phyloP scores from a whole-genome alignment of 2,329 filamentous ascomycete genomes.

The Clarireedia monteithiana region DNA sequence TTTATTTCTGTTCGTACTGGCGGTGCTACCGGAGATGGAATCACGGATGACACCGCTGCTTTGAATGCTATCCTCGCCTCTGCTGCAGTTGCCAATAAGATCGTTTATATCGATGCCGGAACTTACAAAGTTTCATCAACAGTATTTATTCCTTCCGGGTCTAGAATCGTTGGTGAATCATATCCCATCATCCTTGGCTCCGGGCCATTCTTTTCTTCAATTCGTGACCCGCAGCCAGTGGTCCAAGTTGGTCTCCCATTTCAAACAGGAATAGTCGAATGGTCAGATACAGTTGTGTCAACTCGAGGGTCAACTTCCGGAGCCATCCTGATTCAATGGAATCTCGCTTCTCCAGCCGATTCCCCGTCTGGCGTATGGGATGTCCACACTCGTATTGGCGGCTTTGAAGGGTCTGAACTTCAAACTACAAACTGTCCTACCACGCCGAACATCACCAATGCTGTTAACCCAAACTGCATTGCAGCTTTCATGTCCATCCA shows the following conservation, averaged over 20 bases:
- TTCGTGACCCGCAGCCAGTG: conserved; percentile 38
- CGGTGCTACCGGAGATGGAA: conserved; percentile 43
- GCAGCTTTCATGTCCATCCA: conserved; percentile 30
- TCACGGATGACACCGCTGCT: conserved; percentile 50
- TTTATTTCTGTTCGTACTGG: conserved; percentile 38
- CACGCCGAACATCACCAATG: conserved; percentile 33
- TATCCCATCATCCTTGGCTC: conserved; percentile 34
- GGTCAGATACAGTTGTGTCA: conserved; percentile 52
- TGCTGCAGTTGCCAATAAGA: conserved; percentile 39
- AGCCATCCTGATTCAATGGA: conserved; percentile 60
- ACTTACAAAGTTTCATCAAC: conserved; percentile 44
- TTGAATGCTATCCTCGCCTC: conserved; percentile 48
- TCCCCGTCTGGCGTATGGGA: conserved; percentile 49
- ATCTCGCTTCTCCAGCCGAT: conserved; percentile 40
- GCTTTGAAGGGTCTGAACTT: conserved; percentile 32
- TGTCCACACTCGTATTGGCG: conserved; percentile 31
- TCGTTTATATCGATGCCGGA: conserved; percentile 51
- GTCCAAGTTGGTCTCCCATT: conserved; percentile 48
- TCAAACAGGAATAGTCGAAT: conserved; percentile 51
- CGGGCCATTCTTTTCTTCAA: conserved; percentile 38
- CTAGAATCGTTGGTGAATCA: conserved; percentile 33
- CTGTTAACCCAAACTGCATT: conserved; percentile 28
- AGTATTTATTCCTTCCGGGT: conserved; percentile 37
- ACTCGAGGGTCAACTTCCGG: conserved; percentile 51
- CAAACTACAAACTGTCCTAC: conserved; percentile 39